These are phyloP conservation scores for Astraeus odoratus DNA, from an alignment of 768 basidiomycete genomes.

Conservation along the genomic window DNA sequence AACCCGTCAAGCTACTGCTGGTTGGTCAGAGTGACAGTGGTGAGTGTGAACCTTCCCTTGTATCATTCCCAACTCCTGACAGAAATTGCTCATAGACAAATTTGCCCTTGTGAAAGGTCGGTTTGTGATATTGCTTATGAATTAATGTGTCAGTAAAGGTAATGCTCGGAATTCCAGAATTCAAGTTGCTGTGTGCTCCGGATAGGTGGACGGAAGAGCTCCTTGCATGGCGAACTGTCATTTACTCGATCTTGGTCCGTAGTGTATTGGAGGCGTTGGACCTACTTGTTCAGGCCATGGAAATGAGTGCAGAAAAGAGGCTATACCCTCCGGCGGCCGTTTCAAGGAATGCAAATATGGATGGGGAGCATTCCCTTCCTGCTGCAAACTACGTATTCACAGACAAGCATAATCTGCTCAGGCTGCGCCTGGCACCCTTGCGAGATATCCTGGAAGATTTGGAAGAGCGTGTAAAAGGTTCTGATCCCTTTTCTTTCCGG, in stretches of 20 bases:
- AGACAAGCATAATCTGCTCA: constrained; percentile 56
- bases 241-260: constrained; percentile 73
- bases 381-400: constrained; percentile 36
- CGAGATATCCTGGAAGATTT: constrained; percentile 51
- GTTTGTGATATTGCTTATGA: not conserved
- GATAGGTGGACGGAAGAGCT: constrained; percentile 66
- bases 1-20: constrained; percentile 66
- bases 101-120: too few species aligned
- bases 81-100: too few species aligned
- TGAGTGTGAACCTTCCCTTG: constrained; percentile 12
- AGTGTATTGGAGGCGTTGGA: constrained; percentile 62
- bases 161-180: constrained; percentile 37
- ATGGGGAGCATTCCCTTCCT: constrained; percentile 9
- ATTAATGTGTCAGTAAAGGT: not conserved
- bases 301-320: constrained; percentile 25
- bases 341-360: constrained; percentile 3
- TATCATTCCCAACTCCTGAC: not conserved
- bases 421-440: constrained; percentile 51
- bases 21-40: constrained; percentile 77
- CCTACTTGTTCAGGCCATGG: constrained; percentile 50
- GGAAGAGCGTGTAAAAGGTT: constrained; percentile 50
- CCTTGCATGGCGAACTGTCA: constrained; percentile 64
- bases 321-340: not conserved
- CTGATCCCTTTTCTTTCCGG: constrained; percentile 58
- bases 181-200: constrained; percentile 66